phyloP scores from a whole-genome alignment of 352 stramenopile species.

The Globisporangium solare region DNA sequence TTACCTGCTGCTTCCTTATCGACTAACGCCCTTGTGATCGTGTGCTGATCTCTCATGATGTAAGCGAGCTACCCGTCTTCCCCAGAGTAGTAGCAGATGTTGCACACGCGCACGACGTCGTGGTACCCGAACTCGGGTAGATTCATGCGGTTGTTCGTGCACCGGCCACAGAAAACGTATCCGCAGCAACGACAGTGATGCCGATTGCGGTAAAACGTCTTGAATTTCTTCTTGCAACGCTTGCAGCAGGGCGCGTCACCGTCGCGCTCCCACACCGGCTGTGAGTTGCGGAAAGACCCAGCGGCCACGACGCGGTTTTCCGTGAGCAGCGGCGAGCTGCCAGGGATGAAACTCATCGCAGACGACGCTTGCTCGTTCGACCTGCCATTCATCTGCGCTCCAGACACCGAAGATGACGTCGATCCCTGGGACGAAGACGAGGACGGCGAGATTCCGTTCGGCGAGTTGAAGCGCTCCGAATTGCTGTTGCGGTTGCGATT shows the following conservation, averaged over 20 bases:
- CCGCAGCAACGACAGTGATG: conserved; percentile 84
- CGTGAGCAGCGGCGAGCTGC: conserved; percentile 58
- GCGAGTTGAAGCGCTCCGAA: conserved; percentile 18
- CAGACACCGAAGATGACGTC: conserved; percentile 10
- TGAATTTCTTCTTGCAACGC: conserved; percentile 89
- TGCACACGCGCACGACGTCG: conserved; percentile 80
- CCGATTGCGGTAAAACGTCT: conserved; percentile 71
- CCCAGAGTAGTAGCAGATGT: conserved; percentile 75
- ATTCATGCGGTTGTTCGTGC: conserved; percentile 82
- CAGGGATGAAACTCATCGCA: conserved; percentile 43
- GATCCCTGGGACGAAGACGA: conserved; percentile 19
- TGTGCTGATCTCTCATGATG: not conserved
- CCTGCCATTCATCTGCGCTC: conserved; percentile 8
- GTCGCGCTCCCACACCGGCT: conserved; percentile 82
- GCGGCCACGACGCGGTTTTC: conserved; percentile 64
- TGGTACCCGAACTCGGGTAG: conserved; percentile 86
- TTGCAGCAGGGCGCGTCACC: conserved; percentile 82
- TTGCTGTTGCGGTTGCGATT: conserved; percentile 12
- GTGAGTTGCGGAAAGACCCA: conserved; percentile 59
- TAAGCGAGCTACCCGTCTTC: conserved; percentile 34
- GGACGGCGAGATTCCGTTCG: conserved; percentile 13
- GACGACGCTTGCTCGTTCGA: conserved; percentile 23
- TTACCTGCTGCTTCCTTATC: no score
- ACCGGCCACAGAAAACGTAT: conserved; percentile 80
- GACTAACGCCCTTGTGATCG: no score